Conservation (phyloP, 345 rosid species). For the Erodium maritimum region DNA sequence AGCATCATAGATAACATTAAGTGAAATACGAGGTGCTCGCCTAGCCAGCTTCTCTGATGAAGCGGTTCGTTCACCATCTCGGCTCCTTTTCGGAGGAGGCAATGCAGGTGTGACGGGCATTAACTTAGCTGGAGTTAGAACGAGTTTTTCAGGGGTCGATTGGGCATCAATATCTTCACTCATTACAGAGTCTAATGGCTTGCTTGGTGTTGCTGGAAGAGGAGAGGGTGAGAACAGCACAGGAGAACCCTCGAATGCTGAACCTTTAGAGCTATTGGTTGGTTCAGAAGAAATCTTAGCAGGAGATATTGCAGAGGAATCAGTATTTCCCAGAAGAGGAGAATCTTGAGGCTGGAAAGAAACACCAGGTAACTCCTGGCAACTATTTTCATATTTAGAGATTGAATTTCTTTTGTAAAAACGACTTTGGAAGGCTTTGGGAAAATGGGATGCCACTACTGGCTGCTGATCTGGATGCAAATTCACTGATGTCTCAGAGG, state of each 20-base stretch:
- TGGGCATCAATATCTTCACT: slow-evolving; percentile 3
- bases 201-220: slow-evolving; percentile 29
- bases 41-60: slow-evolving; percentile 44
- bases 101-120: slow-evolving; percentile 33
- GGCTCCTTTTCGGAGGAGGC: slow-evolving; percentile 42
- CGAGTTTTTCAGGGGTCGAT: slow-evolving; percentile 58
- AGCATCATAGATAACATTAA: slow-evolving; percentile 40
- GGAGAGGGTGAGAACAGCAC: slow-evolving; percentile 6
- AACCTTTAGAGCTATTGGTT: slow-evolving; percentile 1
- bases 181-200: slow-evolving; percentile 11
- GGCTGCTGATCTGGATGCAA: slow-evolving; percentile 16
- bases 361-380: not conserved
- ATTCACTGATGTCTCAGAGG: slow-evolving; percentile 6
- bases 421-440: slow-evolving; percentile 27
- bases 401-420: slow-evolving; percentile 24
- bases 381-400: slow-evolving; percentile 1
- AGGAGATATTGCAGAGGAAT: slow-evolving; percentile 16
- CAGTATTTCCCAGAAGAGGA: slow-evolving; percentile 11
- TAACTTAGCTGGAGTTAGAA: slow-evolving; percentile 40
- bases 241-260: not conserved
- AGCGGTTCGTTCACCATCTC: slow-evolving; percentile 30
- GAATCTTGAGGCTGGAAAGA: slow-evolving; percentile 12
- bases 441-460: slow-evolving; percentile 29
- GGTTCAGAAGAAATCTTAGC: slow-evolving; percentile 11
- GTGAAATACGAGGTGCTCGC: slow-evolving; percentile 42